phyloP scores from a whole-genome alignment of 352 stramenopile genomes.

The Pythium grandisporangium region DNA sequence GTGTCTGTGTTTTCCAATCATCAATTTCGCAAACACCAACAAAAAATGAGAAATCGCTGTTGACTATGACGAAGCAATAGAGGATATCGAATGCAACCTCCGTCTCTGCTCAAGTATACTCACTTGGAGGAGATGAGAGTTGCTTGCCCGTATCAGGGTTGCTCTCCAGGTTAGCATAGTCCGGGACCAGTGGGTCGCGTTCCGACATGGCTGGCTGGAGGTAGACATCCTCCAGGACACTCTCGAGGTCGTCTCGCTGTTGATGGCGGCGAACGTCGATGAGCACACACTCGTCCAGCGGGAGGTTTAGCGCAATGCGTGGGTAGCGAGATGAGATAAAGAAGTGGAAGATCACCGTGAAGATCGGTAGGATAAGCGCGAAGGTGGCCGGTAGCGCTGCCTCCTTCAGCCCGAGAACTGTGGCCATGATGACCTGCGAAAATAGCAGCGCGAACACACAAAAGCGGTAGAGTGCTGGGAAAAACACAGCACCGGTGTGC shows the following conservation, averaged over 20 bases:
- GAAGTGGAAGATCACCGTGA: constrained; percentile 59
- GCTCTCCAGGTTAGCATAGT: constrained; percentile 66
- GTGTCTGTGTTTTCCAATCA: too few species aligned
- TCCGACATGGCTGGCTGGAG: constrained; percentile 56
- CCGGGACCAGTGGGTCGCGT: constrained; percentile 51
- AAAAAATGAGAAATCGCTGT: too few species aligned
- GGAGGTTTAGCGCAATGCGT: constrained; percentile 53
- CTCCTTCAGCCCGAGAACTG: constrained; percentile 65
- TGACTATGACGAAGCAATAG: too few species aligned
- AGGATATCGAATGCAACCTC: background rate
- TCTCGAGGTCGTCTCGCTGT: constrained; percentile 45
- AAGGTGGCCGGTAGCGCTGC: constrained; percentile 45
- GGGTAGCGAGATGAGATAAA: constrained; percentile 65
- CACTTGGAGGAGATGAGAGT: constrained; percentile 49
- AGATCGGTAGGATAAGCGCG: constrained; percentile 53
- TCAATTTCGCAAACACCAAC: too few species aligned
- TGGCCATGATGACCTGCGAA: constrained; percentile 71
- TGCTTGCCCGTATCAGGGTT: constrained; percentile 53
- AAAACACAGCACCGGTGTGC: constrained; percentile 57
- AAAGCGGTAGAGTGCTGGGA: constrained; percentile 76
- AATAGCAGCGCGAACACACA: constrained; percentile 71
- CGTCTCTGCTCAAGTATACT: constrained; percentile 31
- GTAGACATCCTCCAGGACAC: constrained; percentile 55
- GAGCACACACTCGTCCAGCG: constrained; percentile 66
- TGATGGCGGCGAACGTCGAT: constrained; percentile 46